phyloP scores from a whole-genome alignment of 257 asterid species.

The Ilex aquifolium region DNA sequence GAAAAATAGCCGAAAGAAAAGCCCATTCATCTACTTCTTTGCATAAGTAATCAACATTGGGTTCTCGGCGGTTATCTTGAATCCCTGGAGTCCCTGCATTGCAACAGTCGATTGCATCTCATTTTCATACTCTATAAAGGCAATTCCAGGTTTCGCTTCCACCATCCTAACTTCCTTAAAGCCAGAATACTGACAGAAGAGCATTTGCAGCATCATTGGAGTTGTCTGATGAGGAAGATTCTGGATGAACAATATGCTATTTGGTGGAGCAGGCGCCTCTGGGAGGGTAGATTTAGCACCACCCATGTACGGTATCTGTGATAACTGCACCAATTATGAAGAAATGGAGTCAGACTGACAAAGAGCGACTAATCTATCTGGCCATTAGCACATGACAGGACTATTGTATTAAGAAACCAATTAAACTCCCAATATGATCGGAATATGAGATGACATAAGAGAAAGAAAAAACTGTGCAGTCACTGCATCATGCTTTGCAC shows the following conservation, averaged over 20 bases:
- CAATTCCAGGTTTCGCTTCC: constrained; percentile 95
- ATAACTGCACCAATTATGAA: constrained; percentile 37
- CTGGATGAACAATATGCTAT: constrained; percentile 77
- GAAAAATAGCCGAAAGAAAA: too few species aligned
- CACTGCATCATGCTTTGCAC: too few species aligned
- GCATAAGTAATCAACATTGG: constrained; percentile 93
- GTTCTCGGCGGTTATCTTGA: constrained; percentile 65
- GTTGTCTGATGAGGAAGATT: constrained; percentile 93
- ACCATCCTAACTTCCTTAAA: constrained; percentile 95
- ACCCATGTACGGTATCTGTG: constrained; percentile 67
- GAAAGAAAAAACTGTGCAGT: too few species aligned
- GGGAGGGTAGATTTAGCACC: constrained; percentile 61
- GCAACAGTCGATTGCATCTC: constrained; percentile 94
- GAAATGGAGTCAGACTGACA: too few species aligned
- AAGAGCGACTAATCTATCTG: too few species aligned
- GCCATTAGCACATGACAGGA: too few species aligned
- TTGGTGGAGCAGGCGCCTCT: constrained; percentile 97
- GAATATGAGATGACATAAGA: too few species aligned
- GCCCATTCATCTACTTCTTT: constrained; percentile 48
- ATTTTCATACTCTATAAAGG: constrained; percentile 82
- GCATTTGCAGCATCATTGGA: constrained; percentile 96
- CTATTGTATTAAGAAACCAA: too few species aligned
- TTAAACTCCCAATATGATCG: too few species aligned
- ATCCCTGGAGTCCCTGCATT: constrained; percentile 88
- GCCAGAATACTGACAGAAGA: constrained; percentile 78